Percentiles rank a stretch among this genome's conserved stretches.
These are phyloP conservation scores for Chenopodium formosanum DNA, from an alignment of 148 eudicot species.

Conservation along the genomic window DNA sequence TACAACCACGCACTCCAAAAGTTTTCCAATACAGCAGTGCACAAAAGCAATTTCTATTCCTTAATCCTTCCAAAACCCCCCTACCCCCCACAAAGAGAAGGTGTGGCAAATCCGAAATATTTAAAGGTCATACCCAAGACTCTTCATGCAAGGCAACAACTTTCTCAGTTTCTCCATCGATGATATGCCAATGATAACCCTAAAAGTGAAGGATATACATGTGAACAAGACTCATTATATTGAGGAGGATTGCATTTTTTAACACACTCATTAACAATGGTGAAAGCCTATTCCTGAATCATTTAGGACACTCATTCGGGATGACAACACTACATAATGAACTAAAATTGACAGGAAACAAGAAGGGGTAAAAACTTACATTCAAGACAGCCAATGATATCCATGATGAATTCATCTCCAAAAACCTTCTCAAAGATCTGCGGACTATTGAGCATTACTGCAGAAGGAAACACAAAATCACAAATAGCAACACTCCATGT, in stretches of 20 bases:
- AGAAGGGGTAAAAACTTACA: slow-evolving; percentile 51
- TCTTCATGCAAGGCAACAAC: background rate
- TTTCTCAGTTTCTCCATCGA: background rate
- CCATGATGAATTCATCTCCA: slow-evolving; percentile 85
- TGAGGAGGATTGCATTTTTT: background rate
- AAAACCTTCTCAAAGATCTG: slow-evolving; percentile 83
- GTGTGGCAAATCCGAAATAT: background rate
- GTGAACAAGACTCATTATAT: background rate
- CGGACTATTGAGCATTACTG: slow-evolving; percentile 84
- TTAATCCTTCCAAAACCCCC: background rate
- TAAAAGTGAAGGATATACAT: background rate
- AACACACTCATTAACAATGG: background rate
- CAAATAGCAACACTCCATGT: slow-evolving; percentile 9
- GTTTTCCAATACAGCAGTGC: background rate
- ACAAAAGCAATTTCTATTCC: background rate
- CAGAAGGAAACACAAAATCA: slow-evolving; percentile 30
- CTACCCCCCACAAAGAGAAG: background rate
- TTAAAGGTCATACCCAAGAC: background rate
- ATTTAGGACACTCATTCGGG: background rate
- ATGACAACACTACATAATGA: background rate
- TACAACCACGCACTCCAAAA: background rate
- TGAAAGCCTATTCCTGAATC: background rate
- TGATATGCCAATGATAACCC: background rate
- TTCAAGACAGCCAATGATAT: slow-evolving; percentile 83
- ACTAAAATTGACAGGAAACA: background rate